phyloP scores from a whole-genome alignment of 768 basidiomycete genomes.

The Daedaleopsis nitida region DNA sequence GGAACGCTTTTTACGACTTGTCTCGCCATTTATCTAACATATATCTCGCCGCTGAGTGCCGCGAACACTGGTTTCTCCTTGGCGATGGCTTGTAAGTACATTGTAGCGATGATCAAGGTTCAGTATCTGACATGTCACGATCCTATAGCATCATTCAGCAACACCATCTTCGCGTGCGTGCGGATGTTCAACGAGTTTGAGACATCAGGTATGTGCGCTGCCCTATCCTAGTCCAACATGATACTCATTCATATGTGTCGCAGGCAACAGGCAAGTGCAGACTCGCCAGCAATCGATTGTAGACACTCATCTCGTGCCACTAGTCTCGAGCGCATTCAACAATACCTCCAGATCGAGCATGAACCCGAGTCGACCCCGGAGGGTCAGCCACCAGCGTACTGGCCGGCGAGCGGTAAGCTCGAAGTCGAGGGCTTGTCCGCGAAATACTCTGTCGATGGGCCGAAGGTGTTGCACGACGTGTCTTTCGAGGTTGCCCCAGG shows the following conservation, averaged over 20 bases:
- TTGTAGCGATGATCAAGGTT: not conserved
- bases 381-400: conserved; percentile 57
- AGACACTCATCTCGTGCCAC: too few relatives aligned
- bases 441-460: conserved; percentile 50
- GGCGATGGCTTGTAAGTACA: conserved; percentile 42
- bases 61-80: conserved; percentile 43
- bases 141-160: conserved; percentile 53
- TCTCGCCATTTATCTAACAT: conserved; percentile 56
- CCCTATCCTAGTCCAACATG: not conserved
- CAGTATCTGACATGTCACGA: not conserved
- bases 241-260: not conserved
- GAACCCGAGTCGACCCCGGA: conserved; percentile 42
- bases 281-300: too few relatives aligned
- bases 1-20: conserved; percentile 51
- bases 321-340: conserved; percentile 51
- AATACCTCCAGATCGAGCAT: conserved; percentile 55
- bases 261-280: not conserved
- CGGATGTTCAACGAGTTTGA: conserved; percentile 47
- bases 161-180: conserved; percentile 56
- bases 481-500: conserved; percentile 56
- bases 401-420: conserved; percentile 57
- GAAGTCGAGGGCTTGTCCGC: conserved; percentile 51
- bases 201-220: conserved; percentile 33
- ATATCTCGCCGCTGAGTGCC: conserved; percentile 41
- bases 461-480: conserved; percentile 54